Evolutionary conservation across 2,329 filamentous ascomycete genomes (phyloP).

Genomic region (Talaromyces sp.): DNA sequence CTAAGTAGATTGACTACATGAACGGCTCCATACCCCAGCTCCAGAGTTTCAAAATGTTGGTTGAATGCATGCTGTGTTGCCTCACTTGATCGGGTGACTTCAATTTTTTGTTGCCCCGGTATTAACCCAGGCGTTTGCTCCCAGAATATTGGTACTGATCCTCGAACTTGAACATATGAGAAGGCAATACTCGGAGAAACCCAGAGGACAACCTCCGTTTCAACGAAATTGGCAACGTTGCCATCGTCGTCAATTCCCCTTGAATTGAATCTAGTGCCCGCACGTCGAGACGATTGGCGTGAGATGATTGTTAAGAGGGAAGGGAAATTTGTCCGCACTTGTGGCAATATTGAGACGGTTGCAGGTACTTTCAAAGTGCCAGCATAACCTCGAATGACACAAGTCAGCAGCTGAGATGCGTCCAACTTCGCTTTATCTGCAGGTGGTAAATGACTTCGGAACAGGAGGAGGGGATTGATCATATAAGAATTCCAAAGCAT

Average conservation of each 20-base stretch:
- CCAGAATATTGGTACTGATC: constrained; percentile 96
- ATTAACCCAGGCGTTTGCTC: constrained; percentile 87
- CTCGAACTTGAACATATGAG: constrained; percentile 89
- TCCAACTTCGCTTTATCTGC: constrained; percentile 80
- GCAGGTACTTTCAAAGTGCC: constrained; percentile 83
- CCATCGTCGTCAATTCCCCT: constrained; percentile 96
- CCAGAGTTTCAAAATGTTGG: constrained; percentile 88
- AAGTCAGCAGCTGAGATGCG: constrained; percentile 82
- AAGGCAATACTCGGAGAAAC: constrained; percentile 76
- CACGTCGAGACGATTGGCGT: constrained; percentile 83
- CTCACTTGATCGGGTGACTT: constrained; percentile 82
- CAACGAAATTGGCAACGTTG: constrained; percentile 98
- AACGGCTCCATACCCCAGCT: constrained; percentile 82
- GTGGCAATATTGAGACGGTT: constrained; percentile 69
- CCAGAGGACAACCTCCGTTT: constrained; percentile 93
- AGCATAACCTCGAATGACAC: constrained; percentile 91
- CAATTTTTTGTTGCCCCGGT: constrained; percentile 92
- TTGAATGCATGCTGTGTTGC: constrained; percentile 94
- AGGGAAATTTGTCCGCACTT: constrained; percentile 69
- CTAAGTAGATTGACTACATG: constrained; percentile 95
- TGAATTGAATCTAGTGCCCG: constrained; percentile 95
- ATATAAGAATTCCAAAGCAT: constrained; percentile 99
- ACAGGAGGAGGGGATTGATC: constrained; percentile 89
- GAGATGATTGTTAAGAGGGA: constrained; percentile 89
- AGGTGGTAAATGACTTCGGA: constrained; percentile 76